Conservation (phyloP, 805 yeast genomes). For the Candida alai region DNA sequence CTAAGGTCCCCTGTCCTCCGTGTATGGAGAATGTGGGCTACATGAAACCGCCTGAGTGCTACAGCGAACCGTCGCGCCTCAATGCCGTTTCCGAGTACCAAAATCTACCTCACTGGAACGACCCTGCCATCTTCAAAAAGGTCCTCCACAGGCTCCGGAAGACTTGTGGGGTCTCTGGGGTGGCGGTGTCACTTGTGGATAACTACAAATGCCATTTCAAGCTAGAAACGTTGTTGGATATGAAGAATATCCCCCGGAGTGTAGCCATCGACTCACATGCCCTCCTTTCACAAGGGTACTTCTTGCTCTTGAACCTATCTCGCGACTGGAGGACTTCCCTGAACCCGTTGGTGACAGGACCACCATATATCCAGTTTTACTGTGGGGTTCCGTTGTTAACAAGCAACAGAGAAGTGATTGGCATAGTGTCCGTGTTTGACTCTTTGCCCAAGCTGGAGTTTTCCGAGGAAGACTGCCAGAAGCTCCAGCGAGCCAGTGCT, state of each 20-base stretch:
- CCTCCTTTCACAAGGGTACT: slow-evolving; percentile 51
- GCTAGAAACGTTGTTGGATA: slow-evolving; percentile 44
- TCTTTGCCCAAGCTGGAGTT: slow-evolving; percentile 35
- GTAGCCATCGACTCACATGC: slow-evolving; percentile 69
- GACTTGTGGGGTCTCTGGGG: slow-evolving; percentile 46
- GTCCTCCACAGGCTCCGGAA: slow-evolving; percentile 36
- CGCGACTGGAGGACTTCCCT: slow-evolving; percentile 65
- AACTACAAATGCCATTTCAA: slow-evolving; percentile 46
- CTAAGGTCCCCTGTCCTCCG: slow-evolving; percentile 53
- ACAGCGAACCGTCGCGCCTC: slow-evolving; percentile 45
- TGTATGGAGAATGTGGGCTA: slow-evolving; percentile 44
- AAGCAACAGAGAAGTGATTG: slow-evolving; percentile 43
- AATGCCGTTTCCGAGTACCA: slow-evolving; percentile 40
- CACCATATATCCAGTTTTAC: slow-evolving; percentile 59
- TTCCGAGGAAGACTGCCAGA: slow-evolving; percentile 28
- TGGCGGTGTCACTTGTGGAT: slow-evolving; percentile 56
- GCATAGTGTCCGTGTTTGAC: slow-evolving; percentile 59
- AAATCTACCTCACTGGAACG: slow-evolving; percentile 48
- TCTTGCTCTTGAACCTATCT: slow-evolving; percentile 56
- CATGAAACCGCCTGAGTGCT: slow-evolving; percentile 58
- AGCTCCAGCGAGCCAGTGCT: slow-evolving; percentile 34
- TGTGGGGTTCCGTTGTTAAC: slow-evolving; percentile 58
- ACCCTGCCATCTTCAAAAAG: slow-evolving; percentile 32
- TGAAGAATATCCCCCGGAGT: slow-evolving; percentile 49
- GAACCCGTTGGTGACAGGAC: slow-evolving; percentile 62